Evolutionary conservation across 371 early-diverging fungal genomes (phyloP), one percentile per base, ranked within the genome.

Genomic region (Zancudomyces culisetae): DNA sequence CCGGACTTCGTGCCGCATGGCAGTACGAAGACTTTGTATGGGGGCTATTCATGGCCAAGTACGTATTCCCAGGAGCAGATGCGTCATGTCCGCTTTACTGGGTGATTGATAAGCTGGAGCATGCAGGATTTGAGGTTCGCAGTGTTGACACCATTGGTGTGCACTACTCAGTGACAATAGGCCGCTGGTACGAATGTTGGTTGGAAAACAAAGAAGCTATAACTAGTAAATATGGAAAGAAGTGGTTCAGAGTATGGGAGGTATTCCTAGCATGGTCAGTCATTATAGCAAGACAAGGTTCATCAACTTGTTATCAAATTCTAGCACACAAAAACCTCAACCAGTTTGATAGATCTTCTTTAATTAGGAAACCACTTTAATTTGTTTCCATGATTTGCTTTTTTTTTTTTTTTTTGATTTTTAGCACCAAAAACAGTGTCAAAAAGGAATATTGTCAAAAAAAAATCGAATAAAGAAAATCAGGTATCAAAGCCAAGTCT

Each of bases 31-130:
- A 72, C 54, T 69, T 68, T 51, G 57, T 63, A 46, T 79, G 76
- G 78, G 96, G 94, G 50, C 77, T 94, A 47, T 94, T 94, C 70
- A 94, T 96, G 95, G 90, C 87, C 64, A 90, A 83, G 73, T 93
- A 94, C 67, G 80, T 96, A 55, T 94, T 96, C 84, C 95, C 94
- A 55, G 95, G 95, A 60, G 95, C 95, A 56, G 97, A 94, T 70
- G 95, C 95, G 27, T 90, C 91, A 46, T 79, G 82, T 62, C 97
- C 97, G 43, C 71, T 96, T 49, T 81, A 83, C 77, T 96, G 94
- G 94, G 82, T 82, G 45, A 68, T 84, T 48, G 77, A 79, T 53
- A 85, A 96, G 74, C 75, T 87, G 48, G 96, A 96, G 71, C 72
- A 68, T 30, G 83, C 90, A 49, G 94, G 96, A 35, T 95, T 88